These are phyloP conservation scores for Cucumis melo DNA, from an alignment of 306 rosid species.

Conservation along the genomic window DNA sequence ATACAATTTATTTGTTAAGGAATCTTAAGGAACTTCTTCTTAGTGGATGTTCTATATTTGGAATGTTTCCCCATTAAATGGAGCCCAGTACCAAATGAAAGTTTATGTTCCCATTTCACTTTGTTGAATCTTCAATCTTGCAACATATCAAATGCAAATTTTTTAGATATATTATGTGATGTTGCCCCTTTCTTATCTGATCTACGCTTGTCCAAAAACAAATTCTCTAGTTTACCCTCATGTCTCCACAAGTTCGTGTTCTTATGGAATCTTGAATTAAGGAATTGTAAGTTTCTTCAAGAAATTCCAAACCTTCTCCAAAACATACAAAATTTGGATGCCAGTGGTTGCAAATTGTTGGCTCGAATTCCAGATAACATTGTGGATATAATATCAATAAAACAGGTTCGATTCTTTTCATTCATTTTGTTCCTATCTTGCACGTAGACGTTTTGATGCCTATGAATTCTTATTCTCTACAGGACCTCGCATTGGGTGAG, in stretches of 20 bases:
- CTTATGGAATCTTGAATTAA: background rate
- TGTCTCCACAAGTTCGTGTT: background rate
- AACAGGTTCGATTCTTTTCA: background rate
- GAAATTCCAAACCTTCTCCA: background rate
- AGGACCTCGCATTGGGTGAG: background rate
- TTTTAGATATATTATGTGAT: background rate
- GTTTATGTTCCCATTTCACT: background rate
- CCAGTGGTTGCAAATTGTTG: background rate
- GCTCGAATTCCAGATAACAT: background rate
- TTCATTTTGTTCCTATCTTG: background rate
- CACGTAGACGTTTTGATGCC: background rate
- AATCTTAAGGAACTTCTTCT: background rate
- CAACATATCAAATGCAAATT: background rate
- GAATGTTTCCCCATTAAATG: background rate
- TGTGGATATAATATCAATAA: background rate
- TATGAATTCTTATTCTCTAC: background rate
- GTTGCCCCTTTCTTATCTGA: background rate
- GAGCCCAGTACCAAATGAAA: background rate
- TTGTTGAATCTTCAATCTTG: background rate
- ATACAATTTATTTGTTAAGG: background rate
- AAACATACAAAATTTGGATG: background rate
- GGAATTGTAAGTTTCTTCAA: background rate
- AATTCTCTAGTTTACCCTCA: background rate
- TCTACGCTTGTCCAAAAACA: background rate
- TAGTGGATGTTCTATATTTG: background rate